phyloP scores from a whole-genome alignment of 2,329 filamentous ascomycete genomes.

The Talaromyces sp. region DNA sequence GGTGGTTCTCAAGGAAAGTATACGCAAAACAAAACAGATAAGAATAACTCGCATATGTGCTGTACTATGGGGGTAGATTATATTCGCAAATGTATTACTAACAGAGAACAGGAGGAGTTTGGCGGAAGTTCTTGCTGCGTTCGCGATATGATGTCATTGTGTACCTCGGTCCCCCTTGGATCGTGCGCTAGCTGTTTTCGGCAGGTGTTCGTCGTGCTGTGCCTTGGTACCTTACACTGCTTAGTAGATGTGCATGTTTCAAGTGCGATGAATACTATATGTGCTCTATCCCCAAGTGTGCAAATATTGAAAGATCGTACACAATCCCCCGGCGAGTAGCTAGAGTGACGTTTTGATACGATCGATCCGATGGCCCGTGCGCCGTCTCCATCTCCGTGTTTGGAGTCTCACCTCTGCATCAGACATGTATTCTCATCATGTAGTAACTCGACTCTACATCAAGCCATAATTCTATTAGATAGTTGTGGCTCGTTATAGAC shows the following conservation, averaged over 20 bases:
- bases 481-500: neutral
- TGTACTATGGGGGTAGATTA: neutral
- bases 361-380: conserved; percentile 10
- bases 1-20: neutral
- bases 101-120: neutral
- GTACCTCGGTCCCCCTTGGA: neutral
- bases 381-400: neutral
- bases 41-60: neutral
- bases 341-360: neutral
- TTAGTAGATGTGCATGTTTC: too few relatives aligned
- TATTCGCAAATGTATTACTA: too few relatives aligned
- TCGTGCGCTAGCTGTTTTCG: conserved; percentile 8
- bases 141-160: conserved; percentile 14
- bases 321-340: neutral
- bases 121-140: neutral
- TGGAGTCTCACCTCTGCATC: conserved; percentile 5
- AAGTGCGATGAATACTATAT: neutral
- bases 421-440: neutral
- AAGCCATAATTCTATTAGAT: neutral
- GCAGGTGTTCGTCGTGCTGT: neutral
- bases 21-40: neutral
- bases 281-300: too few relatives aligned
- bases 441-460: neutral
- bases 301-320: too few relatives aligned
- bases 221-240: neutral